phyloP scores from a whole-genome alignment of 306 rosid species.

The Cyamopsis tetragonoloba region DNA sequence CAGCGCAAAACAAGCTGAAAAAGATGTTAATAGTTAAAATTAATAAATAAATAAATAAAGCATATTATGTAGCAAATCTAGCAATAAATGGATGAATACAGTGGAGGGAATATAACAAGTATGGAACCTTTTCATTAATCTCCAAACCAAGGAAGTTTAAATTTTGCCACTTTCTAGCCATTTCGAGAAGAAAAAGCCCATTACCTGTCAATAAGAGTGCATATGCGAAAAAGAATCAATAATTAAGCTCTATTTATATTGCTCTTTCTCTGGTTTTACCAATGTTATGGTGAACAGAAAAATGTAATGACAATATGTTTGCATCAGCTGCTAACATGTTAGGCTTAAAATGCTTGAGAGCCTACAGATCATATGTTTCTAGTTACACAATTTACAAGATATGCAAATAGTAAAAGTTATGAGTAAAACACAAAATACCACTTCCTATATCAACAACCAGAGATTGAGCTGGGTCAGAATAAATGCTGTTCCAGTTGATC shows the following conservation, averaged over 20 bases:
- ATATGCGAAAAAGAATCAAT: constrained; percentile 2
- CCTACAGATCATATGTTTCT: background rate
- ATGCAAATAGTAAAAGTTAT: background rate
- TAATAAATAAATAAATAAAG: background rate
- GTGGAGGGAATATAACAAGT: background rate
- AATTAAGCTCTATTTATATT: background rate
- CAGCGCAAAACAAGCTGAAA: constrained; percentile 82
- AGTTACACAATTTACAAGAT: background rate
- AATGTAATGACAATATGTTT: background rate
- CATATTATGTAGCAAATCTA: background rate
- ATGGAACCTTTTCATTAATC: constrained; percentile 77
- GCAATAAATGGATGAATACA: background rate
- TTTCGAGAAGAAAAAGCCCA: constrained; percentile 77
- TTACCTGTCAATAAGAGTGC: constrained; percentile 57
- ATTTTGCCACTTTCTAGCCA: constrained; percentile 71
- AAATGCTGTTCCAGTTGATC: constrained; percentile 60
- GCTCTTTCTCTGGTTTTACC: background rate
- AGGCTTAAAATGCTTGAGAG: background rate
- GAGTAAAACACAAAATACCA: constrained; percentile 44
- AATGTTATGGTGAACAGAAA: constrained; percentile 10
- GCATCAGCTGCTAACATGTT: constrained; percentile 7
- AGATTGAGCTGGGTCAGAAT: constrained; percentile 55
- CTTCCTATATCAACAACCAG: constrained; percentile 93
- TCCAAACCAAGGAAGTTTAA: constrained; percentile 89
- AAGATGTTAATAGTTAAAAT: constrained; percentile 2